phyloP scores from a whole-genome alignment of 192 early-diverging fungal species.

The Podila verticillata region DNA sequence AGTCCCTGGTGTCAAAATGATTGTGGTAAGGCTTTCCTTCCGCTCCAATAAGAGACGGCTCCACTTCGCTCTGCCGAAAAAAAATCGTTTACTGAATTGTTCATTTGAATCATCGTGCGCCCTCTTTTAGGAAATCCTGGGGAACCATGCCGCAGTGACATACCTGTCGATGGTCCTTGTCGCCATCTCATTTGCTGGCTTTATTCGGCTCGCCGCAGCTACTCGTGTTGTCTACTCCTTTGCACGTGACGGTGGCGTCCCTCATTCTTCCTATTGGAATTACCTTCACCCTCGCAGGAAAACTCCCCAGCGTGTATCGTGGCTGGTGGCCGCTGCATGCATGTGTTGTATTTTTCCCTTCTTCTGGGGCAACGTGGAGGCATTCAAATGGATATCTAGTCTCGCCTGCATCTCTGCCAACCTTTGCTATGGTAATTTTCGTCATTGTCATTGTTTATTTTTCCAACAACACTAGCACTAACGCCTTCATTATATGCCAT shows the following conservation, averaged over 20 bases:
- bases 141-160: conserved; percentile 5
- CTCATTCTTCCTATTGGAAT: conserved; percentile 39
- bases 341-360: conserved; percentile 41
- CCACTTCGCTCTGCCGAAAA: background rate
- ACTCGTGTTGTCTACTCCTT: conserved; percentile 27
- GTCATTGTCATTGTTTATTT: background rate
- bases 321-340: conserved; percentile 28
- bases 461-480: no score
- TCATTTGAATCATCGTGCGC: background rate
- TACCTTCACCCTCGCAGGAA: conserved; percentile 25
- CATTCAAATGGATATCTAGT: conserved; percentile 47
- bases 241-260: conserved; percentile 37
- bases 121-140: conserved; percentile 6
- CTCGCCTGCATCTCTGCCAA: conserved; percentile 37
- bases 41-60: background rate
- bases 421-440: conserved; percentile 24
- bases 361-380: conserved; percentile 35
- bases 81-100: background rate
- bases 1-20: conserved; percentile 25
- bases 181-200: conserved; percentile 29
- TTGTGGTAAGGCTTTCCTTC: conserved; percentile 16
- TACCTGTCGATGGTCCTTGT: conserved; percentile 16
- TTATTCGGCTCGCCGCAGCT: conserved; percentile 13
- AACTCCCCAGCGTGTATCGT: conserved; percentile 37
- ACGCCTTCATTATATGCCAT: no score